Conservation (phyloP, 345 rosid species). For the Carallia brachiata region DNA sequence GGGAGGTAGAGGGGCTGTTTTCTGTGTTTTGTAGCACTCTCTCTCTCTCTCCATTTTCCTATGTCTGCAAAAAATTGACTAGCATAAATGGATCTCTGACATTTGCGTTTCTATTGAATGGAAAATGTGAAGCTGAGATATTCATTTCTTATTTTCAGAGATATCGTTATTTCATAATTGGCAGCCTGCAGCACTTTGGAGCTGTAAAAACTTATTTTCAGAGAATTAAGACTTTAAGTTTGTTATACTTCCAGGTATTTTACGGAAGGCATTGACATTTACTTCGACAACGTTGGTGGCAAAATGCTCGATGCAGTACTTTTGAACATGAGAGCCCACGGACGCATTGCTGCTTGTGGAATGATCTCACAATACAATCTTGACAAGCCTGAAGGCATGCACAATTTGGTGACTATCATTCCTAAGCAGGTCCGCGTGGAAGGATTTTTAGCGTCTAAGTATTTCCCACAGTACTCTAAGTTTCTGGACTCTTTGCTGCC, state of each 20-base stretch:
- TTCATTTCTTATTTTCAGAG: no score
- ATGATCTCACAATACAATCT: constrained; percentile 12
- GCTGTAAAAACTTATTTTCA: no score
- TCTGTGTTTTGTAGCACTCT: no score
- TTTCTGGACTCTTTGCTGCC: constrained; percentile 43
- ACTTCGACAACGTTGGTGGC: constrained; percentile 63
- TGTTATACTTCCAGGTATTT: constrained; percentile 11
- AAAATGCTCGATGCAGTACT: constrained; percentile 55
- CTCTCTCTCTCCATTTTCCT: no score
- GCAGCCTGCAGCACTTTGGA: no score
- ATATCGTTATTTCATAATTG: no score
- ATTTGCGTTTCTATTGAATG: no score
- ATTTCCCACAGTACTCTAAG: constrained; percentile 32
- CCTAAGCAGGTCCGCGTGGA: constrained; percentile 35
- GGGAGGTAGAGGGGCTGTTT: no score
- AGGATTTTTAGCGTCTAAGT: constrained; percentile 42
- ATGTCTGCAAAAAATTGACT: no score
- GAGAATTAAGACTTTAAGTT: neutral
- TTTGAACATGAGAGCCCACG: constrained; percentile 38
- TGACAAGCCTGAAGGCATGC: constrained; percentile 18
- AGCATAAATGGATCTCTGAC: no score
- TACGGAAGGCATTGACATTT: constrained; percentile 50
- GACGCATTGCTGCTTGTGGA: constrained; percentile 25
- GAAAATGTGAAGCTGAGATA: no score
- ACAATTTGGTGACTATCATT: constrained; percentile 23